Evolutionary conservation across 495 filamentous ascomycete species (phyloP).

Genomic region (Hamigera avellanea): DNA sequence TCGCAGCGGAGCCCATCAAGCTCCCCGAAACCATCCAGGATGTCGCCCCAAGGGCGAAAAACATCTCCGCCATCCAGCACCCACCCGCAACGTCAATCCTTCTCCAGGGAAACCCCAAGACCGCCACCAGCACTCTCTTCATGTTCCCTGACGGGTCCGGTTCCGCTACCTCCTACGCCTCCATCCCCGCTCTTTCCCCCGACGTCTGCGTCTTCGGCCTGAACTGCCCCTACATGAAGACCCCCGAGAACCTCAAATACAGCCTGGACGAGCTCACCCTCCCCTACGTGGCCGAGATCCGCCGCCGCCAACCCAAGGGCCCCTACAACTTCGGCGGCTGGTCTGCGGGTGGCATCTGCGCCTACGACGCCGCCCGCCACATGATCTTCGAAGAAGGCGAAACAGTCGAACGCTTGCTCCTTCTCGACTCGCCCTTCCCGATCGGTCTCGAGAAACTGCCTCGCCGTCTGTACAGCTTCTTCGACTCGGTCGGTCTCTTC

Average conservation of each 20-base stretch:
- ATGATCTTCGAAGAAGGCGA: slow-evolving; percentile 57
- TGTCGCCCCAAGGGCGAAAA: slow-evolving; percentile 7
- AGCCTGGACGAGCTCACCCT: slow-evolving; percentile 44
- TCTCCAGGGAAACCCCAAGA: slow-evolving; percentile 37
- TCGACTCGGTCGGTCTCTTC: slow-evolving; percentile 68
- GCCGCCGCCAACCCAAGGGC: slow-evolving; percentile 62
- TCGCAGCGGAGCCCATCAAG: slow-evolving; percentile 10
- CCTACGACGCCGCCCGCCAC: slow-evolving; percentile 70
- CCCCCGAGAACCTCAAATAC: slow-evolving; percentile 41
- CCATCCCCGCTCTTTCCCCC: slow-evolving; percentile 42
- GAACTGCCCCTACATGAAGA: slow-evolving; percentile 58
- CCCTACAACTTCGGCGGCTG: slow-evolving; percentile 61
- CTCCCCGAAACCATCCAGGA: slow-evolving; percentile 10
- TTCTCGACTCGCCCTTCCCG: slow-evolving; percentile 77
- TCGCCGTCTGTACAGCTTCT: slow-evolving; percentile 63
- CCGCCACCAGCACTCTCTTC: slow-evolving; percentile 31
- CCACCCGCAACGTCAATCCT: slow-evolving; percentile 39
- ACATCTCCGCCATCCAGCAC: slow-evolving; percentile 13
- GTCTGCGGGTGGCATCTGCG: slow-evolving; percentile 82
- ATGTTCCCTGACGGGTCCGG: slow-evolving; percentile 40
- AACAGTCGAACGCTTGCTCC: slow-evolving; percentile 57
- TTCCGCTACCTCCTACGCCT: slow-evolving; percentile 49
- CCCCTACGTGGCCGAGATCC: slow-evolving; percentile 53
- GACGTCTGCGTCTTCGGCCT: slow-evolving; percentile 48
- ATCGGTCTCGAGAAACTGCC: slow-evolving; percentile 70